Evolutionary conservation across 495 filamentous ascomycete species (phyloP).

Genomic region (Penicillium samsonianum): DNA sequence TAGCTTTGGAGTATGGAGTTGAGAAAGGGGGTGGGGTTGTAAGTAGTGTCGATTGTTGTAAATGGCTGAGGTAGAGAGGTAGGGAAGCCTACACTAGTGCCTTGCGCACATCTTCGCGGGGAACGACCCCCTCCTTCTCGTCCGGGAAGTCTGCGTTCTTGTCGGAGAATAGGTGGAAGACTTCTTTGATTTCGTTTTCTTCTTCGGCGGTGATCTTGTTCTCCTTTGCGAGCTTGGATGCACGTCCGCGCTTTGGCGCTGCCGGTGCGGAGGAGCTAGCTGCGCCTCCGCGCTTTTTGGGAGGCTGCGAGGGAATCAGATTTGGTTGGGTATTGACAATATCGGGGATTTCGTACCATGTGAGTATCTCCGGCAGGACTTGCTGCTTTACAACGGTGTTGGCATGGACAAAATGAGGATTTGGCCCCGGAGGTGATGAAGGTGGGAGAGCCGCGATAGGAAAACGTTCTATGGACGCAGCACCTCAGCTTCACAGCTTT

Average conservation of each 20-base stretch:
- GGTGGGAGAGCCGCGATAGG: conserved; percentile 9
- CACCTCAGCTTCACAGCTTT: background rate
- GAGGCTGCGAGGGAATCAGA: conserved; percentile 29
- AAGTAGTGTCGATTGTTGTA: background rate
- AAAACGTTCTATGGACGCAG: background rate
- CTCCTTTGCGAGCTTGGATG: conserved; percentile 85
- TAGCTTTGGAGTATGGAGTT: background rate
- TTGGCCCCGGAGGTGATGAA: background rate
- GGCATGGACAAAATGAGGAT: background rate
- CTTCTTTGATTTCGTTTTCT: conserved; percentile 87
- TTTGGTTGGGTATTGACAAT: background rate
- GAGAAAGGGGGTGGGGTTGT: background rate
- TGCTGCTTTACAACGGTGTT: background rate
- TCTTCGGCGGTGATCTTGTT: conserved; percentile 79
- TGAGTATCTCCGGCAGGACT: background rate
- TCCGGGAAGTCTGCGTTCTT: conserved; percentile 59
- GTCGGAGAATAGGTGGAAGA: conserved; percentile 75
- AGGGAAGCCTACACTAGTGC: conserved; percentile 68
- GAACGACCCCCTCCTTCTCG: conserved; percentile 73
- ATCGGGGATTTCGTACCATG: conserved; percentile 1
- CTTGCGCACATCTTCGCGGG: conserved; percentile 74
- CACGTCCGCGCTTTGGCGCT: conserved; percentile 51
- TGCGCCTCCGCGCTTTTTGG: conserved; percentile 42
- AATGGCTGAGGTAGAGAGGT: background rate
- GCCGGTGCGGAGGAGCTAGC: conserved; percentile 29